Percentiles rank a stretch among this genome's conserved stretches.
phyloP scores from a whole-genome alignment of 2,329 filamentous ascomycete species.

The Aureobasidium pullulans region DNA sequence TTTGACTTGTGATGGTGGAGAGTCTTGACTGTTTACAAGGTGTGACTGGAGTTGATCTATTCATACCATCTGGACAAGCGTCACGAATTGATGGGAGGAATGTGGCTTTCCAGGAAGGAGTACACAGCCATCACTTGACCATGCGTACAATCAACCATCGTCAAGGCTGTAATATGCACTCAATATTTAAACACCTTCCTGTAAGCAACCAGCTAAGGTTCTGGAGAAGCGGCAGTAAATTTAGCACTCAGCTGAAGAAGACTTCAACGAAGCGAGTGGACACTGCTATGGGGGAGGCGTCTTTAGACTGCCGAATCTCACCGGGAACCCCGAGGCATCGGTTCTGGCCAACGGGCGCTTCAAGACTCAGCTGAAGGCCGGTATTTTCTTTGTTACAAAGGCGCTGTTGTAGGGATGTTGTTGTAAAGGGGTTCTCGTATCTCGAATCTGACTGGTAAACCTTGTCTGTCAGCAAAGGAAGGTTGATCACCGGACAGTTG shows the following conservation, averaged over 20 bases:
- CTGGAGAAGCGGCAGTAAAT: neutral
- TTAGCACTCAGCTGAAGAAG: neutral
- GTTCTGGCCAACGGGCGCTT: neutral
- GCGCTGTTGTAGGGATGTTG: neutral
- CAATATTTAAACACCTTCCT: neutral
- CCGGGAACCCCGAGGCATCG: neutral
- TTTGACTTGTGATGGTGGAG: neutral
- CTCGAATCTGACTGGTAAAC: neutral
- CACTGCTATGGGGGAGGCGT: neutral
- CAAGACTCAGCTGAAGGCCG: neutral
- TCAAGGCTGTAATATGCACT: too few species aligned
- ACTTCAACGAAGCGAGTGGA: neutral
- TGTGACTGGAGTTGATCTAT: too few species aligned
- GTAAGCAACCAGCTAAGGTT: neutral
- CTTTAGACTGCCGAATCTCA: neutral
- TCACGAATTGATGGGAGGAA: too few species aligned
- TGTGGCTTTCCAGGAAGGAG: too few species aligned
- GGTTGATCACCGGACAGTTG: neutral
- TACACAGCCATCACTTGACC: too few species aligned
- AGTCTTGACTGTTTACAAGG: neutral
- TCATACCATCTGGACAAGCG: too few species aligned
- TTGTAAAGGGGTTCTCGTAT: neutral
- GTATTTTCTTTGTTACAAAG: neutral
- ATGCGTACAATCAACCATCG: too few species aligned
- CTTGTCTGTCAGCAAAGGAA: neutral